Evolutionary conservation across 2,329 filamentous ascomycete genomes (phyloP), one percentile per base, ranked within the genome.

Genomic region (Metarhizium brunneum): DNA sequence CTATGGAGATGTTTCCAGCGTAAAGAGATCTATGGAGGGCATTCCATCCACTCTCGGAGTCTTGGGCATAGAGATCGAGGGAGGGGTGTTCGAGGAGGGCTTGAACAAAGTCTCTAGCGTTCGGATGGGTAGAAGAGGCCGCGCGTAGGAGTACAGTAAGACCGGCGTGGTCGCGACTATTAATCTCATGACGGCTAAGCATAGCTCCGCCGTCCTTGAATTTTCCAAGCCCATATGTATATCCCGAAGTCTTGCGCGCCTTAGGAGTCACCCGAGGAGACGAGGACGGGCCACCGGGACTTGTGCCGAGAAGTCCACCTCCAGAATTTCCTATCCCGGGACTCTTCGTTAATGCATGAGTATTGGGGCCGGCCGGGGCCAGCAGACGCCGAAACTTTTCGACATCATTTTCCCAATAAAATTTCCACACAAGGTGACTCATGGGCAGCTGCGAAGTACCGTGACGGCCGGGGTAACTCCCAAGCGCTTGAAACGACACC

Each of bases 381-480:
- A 99, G 82, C 69, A 95, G 83, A 77, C 87, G 87, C 76, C 88
- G 87, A 82, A 99, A 97, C 69, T 78, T 85, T 71, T 95, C 92
- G 84, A 96, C 88, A 84, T 99, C 91, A 82, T 96, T 89, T 84
- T 96, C 88, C 79, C 95, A 87, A 72, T 92, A 97, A 72, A 84
- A 90, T 82, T 91, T 92, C 92, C 92, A 96, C 73, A 99, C 85
- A 83, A 88, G 83, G 78, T 91, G 87, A 86, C 90, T 97, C 92
- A 97, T 94, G 84, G 84, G 70, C 66, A 61, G 61, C 62, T 57
- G 64, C 66, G 58, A 63, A 42, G 54, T 29, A 47, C 32, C 14
- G 18, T 51, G 20, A 35, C 18, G 13, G 42, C 36, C 35, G n/a
- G 50, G 13, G 32, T 53, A 47, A 47, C 48, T 72, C 71, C 71